Conservation (phyloP, 2,329 filamentous ascomycete genomes). For the Grosmannia clavigera region DNA sequence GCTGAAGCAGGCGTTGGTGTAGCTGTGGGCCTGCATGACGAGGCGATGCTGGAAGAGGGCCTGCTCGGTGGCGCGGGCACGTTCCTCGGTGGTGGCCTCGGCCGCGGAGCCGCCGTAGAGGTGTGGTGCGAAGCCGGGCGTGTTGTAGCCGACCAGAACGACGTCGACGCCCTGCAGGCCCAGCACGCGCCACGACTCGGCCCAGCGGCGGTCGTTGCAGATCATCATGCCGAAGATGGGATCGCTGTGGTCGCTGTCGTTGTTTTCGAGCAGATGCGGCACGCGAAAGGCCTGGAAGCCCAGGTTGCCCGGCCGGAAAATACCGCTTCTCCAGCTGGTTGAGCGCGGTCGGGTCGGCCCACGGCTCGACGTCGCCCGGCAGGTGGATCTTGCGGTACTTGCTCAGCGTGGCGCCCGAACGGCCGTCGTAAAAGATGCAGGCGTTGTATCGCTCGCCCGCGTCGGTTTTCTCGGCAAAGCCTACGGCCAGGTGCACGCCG, state of each 20-base stretch:
- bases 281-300: constrained; percentile 41
- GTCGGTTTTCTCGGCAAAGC: constrained; percentile 37
- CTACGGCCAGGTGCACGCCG: constrained; percentile 37
- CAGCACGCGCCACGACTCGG: constrained; percentile 37
- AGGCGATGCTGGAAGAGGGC: constrained; percentile 37
- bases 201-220: constrained; percentile 41
- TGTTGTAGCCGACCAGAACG: constrained; percentile 33
- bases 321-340: constrained; percentile 44
- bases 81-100: constrained; percentile 24
- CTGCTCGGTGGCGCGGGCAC: constrained; percentile 25
- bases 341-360: constrained; percentile 30
- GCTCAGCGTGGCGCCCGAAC: constrained; percentile 26
- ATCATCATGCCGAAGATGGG: constrained; percentile 42
- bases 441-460: constrained; percentile 29
- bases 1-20: constrained; percentile 38
- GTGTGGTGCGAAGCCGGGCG: constrained; percentile 32
- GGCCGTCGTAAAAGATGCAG: constrained; percentile 36
- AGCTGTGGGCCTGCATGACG: constrained; percentile 36
- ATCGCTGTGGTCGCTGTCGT: constrained; percentile 28
- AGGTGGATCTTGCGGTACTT: constrained; percentile 46
- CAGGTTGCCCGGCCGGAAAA: constrained; percentile 39
- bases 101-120: constrained; percentile 29
- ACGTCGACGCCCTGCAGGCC: constrained; percentile 37
- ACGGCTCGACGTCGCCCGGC: constrained; percentile 39
- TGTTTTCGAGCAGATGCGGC: constrained; percentile 28